Evolutionary conservation across 169 alveolate species (phyloP), one percentile per base, ranked within the genome.

Genomic region (Plasmodium fragile): DNA sequence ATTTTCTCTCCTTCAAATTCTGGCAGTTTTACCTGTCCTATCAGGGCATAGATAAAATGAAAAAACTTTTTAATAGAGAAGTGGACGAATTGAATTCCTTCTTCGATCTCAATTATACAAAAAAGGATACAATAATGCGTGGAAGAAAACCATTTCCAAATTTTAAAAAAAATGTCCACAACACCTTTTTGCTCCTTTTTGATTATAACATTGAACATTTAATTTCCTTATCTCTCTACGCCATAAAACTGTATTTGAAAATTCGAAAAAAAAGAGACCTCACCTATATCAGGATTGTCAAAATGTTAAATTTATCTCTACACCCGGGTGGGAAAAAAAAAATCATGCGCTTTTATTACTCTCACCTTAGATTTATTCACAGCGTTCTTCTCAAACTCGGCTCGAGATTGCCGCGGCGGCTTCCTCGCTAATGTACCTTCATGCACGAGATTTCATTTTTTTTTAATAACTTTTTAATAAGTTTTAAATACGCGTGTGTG

Each of bases 31-130:
- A 73, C 78, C 36, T 84, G 41, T 28, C 43, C 34, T 84, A 84
- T 25, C 83, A 84, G 49, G 79, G 78, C 5, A 72, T 84, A 32
- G 85, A 84, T 4, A 71, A 73, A 84, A 84, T 84, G 92, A 84
- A 84, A 73, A 18, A 13, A 34, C 41, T 84, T 13, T 84, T 84
- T 52, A 71, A 72, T 22, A 30, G 32, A 7, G 92, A 84, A 65
- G 36, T 84, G 36, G 83, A 72, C 45, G 53, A 72, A 34, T 36
- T 84, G 11, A 32, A 72, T 84, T 84, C 39, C 3, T 73, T 32
- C 28, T 28, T 83, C 77, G 30, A 16, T 4, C 22, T 3, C 13
- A 36, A 70, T 25, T 53, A 55, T 18, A 70, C 41, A 22, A 83
- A 16, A 36, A 83, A 55, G 32, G 82, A 83, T 0, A 32, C 43